A percentile compares a stretch with the other conserved stretches of the same genome.
These are phyloP conservation scores for Phoma sp. DNA, from an alignment of 2,329 filamentous ascomycete species.

Conservation along the genomic window DNA sequence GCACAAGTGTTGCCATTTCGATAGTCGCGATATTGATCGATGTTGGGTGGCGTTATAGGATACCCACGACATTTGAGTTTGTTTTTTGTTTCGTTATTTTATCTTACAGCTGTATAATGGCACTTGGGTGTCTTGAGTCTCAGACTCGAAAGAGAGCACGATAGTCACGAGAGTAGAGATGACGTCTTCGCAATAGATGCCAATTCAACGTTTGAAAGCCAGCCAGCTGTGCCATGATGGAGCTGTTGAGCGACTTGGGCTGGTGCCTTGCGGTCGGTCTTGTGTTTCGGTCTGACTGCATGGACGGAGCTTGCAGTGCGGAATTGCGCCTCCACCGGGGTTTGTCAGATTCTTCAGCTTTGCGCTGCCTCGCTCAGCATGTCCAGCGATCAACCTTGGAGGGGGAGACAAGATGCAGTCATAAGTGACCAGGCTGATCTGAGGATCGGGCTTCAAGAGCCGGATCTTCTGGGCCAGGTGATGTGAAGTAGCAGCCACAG, in stretches of 20 bases:
- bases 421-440: too few relatives aligned
- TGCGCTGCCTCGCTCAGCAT: not conserved
- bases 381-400: constrained; percentile 7
- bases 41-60: constrained; percentile 32
- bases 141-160: constrained; percentile 10
- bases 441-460: too few relatives aligned
- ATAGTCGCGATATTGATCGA: constrained; percentile 19
- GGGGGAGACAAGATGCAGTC: not conserved
- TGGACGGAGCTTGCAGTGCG: not conserved
- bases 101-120: constrained; percentile 2
- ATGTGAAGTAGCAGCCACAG: not conserved
- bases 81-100: constrained; percentile 18
- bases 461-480: too few relatives aligned
- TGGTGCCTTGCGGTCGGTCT: not conserved
- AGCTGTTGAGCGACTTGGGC: too few relatives aligned
- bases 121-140: constrained; percentile 6
- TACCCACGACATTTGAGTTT: constrained; percentile 31
- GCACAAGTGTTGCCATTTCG: constrained; percentile 11
- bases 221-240: not conserved
- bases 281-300: not conserved
- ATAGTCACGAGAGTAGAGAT: constrained; percentile 11
- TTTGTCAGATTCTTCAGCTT: constrained; percentile 4
- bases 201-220: not conserved
- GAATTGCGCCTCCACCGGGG: constrained; percentile 10
- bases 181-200: constrained; percentile 23